Evolutionary conservation across 2,329 filamentous ascomycete species (phyloP), one percentile per base, ranked within the genome.

Genomic region (Clarireedia homoeocarpa): DNA sequence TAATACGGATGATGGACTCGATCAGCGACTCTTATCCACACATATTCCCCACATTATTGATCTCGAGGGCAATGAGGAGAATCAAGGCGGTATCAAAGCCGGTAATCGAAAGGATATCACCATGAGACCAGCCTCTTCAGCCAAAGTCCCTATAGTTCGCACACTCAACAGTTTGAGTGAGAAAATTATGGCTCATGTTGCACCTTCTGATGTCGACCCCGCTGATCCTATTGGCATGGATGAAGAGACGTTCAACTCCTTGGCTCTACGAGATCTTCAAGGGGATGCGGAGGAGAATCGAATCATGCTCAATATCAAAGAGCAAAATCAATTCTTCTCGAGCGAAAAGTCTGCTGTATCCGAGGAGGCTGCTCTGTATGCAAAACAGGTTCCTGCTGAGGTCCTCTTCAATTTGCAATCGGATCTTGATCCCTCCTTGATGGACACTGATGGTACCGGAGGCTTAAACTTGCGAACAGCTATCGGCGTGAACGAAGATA

Each of bases 1-100:
- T 39, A 86, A 89, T 59, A 87, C 90, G 62, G 77, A 78, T 34
- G 70, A 75, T 20, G 72, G 72, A 38, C 74, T 79, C 47, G 72
- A 77, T 10, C 79, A 75, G 66, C 78, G 77, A 61, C 75, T 82
- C 48, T 74, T 81, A 61, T 75, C 84, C 3, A 75, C 84, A 36
- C 81, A 86, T 55, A 83, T 99, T 20, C 91, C 94, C 0, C 85
- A 91, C 65, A 91, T 95, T 61, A 91, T 99, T 63, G 88, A 99
- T 69, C 73, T 99, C 26, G 89, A 92, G 68, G 94, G 87, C 30
- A 99, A 99, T 67, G 94, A 97, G 72, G 89, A 94, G 70, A 92
- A 99, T 66, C 85, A 95, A 70, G 95, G 91, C 63, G 89, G 91
- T 53, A 82, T 86, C 66, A 85, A 80, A 65, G 74, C 79, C 59